phyloP scores from a whole-genome alignment of 805 yeast genomes.

The Candida odintsovae region DNA sequence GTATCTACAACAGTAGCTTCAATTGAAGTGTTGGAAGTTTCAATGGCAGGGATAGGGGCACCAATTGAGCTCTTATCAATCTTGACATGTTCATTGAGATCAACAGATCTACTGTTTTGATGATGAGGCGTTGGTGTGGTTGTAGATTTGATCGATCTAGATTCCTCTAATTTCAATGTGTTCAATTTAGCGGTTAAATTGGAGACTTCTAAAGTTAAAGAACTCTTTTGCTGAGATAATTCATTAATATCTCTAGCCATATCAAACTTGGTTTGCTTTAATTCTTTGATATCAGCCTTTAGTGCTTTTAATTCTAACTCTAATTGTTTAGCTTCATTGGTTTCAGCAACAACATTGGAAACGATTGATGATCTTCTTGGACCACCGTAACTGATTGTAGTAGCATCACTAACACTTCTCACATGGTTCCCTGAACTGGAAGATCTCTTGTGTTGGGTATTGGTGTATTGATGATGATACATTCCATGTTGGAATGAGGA shows the following conservation, averaged over 20 bases:
- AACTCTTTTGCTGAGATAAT: slow-evolving; percentile 41
- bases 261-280: slow-evolving; percentile 37
- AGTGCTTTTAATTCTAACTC: slow-evolving; percentile 35
- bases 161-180: slow-evolving; percentile 6
- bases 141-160: neutral
- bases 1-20: slow-evolving; percentile 2
- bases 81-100: slow-evolving; percentile 1
- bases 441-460: slow-evolving; percentile 1
- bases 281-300: slow-evolving; percentile 34
- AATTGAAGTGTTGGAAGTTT: neutral
- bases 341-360: slow-evolving; percentile 4
- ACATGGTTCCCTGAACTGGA: slow-evolving; percentile 2
- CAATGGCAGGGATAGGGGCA: neutral
- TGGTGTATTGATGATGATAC: slow-evolving; percentile 3
- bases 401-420: slow-evolving; percentile 4
- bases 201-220: slow-evolving; percentile 40
- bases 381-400: neutral
- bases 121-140: neutral
- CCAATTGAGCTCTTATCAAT: neutral
- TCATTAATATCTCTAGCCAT: slow-evolving; percentile 46
- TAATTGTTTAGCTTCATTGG: slow-evolving; percentile 16
- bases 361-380: neutral
- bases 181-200: slow-evolving; percentile 25
- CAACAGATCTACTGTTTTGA: neutral
- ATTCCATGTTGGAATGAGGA: neutral